phyloP scores from a whole-genome alignment of 2,329 filamentous ascomycete genomes.

The Clathrospora elynae region DNA sequence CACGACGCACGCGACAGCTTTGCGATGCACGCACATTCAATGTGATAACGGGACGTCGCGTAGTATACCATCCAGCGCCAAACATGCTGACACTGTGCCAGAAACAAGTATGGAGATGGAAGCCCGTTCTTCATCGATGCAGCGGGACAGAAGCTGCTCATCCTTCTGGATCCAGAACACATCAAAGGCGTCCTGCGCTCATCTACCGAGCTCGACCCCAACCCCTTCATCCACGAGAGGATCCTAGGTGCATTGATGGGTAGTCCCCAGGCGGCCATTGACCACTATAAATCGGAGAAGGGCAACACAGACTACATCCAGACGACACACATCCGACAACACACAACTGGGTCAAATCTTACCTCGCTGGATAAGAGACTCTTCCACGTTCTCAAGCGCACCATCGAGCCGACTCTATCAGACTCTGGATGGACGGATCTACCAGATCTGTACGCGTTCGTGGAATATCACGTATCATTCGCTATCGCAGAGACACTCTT shows the following conservation, averaged over 20 bases:
- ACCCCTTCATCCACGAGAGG: constrained; percentile 19
- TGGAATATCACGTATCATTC: constrained; percentile 12
- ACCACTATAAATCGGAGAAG: constrained; percentile 17
- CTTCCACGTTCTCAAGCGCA: constrained; percentile 11
- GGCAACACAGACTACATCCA: constrained; percentile 17
- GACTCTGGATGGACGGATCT: constrained; percentile 14
- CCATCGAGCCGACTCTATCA: constrained; percentile 2
- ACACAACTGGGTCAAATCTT: constrained; percentile 13
- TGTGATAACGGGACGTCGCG: too few relatives aligned
- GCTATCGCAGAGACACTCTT: constrained; percentile 15
- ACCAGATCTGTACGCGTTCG: constrained; percentile 16
- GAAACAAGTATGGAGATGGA: constrained; percentile 20
- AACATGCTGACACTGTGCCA: constrained; percentile 2
- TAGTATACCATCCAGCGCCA: too few relatives aligned
- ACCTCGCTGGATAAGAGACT: constrained; percentile 14
- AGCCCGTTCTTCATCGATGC: constrained; percentile 24
- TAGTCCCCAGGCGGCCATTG: constrained; percentile 19
- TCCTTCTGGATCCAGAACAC: constrained; percentile 21
- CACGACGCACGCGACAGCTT: too few relatives aligned
- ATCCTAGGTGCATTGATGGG: constrained; percentile 24
- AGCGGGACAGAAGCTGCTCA: constrained; percentile 22
- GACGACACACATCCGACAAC: constrained; percentile 19
- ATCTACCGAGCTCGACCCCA: constrained; percentile 18
- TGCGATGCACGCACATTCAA: too few relatives aligned
- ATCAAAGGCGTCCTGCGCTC: constrained; percentile 16